Evolutionary conservation across 345 rosid species (phyloP).

Genomic region (Salix viminalis): DNA sequence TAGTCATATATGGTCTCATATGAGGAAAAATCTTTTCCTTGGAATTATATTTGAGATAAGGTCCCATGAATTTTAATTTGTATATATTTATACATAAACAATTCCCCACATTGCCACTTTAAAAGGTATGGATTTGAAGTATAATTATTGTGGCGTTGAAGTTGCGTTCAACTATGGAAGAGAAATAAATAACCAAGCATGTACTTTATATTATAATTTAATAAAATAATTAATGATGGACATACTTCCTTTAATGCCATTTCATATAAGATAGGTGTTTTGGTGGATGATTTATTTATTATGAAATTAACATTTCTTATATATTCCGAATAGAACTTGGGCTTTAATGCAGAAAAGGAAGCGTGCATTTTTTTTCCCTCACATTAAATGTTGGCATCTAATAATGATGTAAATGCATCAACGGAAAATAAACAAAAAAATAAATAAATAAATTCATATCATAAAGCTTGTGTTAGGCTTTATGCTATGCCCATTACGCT

Average conservation of each 20-base stretch:
- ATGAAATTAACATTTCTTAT: conserved; percentile 13
- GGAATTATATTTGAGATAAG: too few species aligned
- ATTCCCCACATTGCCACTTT: not conserved
- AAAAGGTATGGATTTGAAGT: not conserved
- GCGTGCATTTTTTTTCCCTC: not conserved
- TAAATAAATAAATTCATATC: too few species aligned
- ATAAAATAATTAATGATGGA: conserved; percentile 7
- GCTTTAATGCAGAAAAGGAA: conserved; percentile 19
- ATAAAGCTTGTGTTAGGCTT: too few species aligned
- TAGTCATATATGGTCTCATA: too few species aligned
- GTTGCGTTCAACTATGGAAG: not conserved
- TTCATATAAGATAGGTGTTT: not conserved
- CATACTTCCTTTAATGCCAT: conserved; percentile 31
- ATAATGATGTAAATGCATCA: not conserved
- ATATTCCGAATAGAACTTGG: conserved; percentile 4
- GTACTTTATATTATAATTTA: not conserved
- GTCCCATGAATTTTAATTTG: too few species aligned
- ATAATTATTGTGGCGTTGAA: not conserved
- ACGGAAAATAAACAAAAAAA: not conserved
- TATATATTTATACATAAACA: too few species aligned
- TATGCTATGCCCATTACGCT: too few species aligned
- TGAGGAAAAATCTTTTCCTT: too few species aligned
- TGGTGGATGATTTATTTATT: conserved; percentile 23
- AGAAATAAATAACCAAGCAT: not conserved
- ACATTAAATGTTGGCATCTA: conserved; percentile 3